phyloP scores from a whole-genome alignment of 345 rosid genomes.

The Brassica rapa region DNA sequence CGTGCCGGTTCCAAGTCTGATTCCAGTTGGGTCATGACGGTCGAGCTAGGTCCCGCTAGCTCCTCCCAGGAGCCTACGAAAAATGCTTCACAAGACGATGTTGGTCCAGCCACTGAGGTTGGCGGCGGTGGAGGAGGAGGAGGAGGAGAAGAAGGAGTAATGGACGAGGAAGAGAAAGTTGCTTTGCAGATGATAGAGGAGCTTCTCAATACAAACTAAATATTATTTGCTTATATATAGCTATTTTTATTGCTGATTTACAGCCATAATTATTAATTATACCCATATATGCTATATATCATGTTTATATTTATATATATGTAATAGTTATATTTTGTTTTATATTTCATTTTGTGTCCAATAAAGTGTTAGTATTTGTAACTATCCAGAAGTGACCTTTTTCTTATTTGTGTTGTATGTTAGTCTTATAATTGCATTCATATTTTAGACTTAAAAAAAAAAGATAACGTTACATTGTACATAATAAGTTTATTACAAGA shows the following conservation, averaged over 20 bases:
- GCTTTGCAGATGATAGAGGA: slow-evolving; percentile 98
- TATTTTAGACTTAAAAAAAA: not conserved
- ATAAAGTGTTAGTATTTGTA: slow-evolving; percentile 25
- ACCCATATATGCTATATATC: slow-evolving; percentile 12
- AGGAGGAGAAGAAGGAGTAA: slow-evolving; percentile 30
- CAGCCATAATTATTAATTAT: slow-evolving; percentile 27
- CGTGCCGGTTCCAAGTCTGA: slow-evolving; percentile 62
- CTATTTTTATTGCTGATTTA: slow-evolving; percentile 25
- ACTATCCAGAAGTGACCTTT: slow-evolving; percentile 14
- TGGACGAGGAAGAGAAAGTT: slow-evolving; percentile 65
- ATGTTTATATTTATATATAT: not conserved
- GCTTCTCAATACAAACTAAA: slow-evolving; percentile 71
- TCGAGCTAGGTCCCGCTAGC: slow-evolving; percentile 51
- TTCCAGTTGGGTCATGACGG: slow-evolving; percentile 79
- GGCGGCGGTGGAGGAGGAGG: not conserved
- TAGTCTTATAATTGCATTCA: slow-evolving; percentile 8
- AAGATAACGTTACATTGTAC: not conserved
- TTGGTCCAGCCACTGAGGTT: slow-evolving; percentile 18
- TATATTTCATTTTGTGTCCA: slow-evolving; percentile 20
- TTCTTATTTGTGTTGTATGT: not conserved
- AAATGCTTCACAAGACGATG: slow-evolving; percentile 21
- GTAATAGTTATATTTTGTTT: not conserved
- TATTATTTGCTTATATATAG: slow-evolving; percentile 6
- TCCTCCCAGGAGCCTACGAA: slow-evolving; percentile 12
- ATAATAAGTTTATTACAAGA: slow-evolving; percentile 8